These are phyloP conservation scores for Lomentospora prolificans DNA, from an alignment of 2,329 filamentous ascomycete species.

Conservation along the genomic window DNA sequence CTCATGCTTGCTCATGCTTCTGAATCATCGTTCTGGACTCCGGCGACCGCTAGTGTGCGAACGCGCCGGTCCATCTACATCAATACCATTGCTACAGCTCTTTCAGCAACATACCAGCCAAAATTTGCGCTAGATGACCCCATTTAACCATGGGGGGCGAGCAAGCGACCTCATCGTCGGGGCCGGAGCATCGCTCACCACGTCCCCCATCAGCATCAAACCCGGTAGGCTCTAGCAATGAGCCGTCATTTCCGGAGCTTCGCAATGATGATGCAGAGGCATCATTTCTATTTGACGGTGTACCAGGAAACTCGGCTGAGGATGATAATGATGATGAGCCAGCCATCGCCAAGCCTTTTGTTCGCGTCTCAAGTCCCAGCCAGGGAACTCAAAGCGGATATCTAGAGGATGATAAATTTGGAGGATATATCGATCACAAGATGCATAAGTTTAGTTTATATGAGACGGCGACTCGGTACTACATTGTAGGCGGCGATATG, in stretches of 20 bases:
- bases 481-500: constrained; percentile 87
- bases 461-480: constrained; percentile 87
- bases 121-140: no score
- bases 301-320: constrained; percentile 18
- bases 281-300: not conserved
- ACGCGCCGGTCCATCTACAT: no score
- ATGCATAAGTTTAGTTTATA: constrained; percentile 99
- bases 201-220: not conserved
- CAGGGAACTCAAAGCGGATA: not conserved
- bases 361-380: constrained; percentile 23
- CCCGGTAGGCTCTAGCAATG: not conserved
- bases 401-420: not conserved
- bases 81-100: no score
- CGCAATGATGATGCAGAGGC: constrained; percentile 7
- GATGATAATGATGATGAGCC: constrained; percentile 48
- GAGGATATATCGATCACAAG: not conserved
- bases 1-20: no score
- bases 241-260: constrained; percentile 8
- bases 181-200: not conserved
- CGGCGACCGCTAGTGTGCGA: no score
- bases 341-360: constrained; percentile 46
- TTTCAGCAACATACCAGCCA: no score
- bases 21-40: no score
- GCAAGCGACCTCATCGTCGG: not conserved
- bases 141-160: constrained; percentile 2